Conservation (phyloP, 768 basidiomycete species). For the Lyophyllum semitale region DNA sequence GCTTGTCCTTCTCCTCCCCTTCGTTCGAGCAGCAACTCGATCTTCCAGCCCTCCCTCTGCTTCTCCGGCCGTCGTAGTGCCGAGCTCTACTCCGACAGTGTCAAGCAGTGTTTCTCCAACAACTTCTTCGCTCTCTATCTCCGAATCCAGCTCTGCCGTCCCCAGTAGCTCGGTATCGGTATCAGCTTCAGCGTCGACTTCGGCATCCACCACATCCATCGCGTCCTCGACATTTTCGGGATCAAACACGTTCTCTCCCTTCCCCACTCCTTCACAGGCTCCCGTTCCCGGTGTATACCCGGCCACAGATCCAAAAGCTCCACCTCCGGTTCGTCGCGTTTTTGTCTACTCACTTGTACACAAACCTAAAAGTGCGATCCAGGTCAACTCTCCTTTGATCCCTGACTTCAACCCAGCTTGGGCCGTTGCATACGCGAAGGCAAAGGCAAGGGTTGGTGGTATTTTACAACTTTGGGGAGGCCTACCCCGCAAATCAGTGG, state of each 20-base stretch:
- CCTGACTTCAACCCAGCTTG: conserved; percentile 33
- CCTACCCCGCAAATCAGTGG: too few relatives aligned
- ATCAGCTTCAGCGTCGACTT: not conserved
- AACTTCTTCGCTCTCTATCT: conserved; percentile 2
- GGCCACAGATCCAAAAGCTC: conserved; percentile 41
- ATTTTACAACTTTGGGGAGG: too few relatives aligned
- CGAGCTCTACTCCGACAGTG: conserved; percentile 1
- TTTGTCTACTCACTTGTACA: not conserved
- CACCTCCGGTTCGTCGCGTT: conserved; percentile 39
- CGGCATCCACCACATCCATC: not conserved
- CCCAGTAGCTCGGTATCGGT: not conserved
- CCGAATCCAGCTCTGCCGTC: not conserved
- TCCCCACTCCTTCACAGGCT: conserved; percentile 50
- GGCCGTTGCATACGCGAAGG: conserved; percentile 45
- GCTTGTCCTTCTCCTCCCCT: conserved; percentile 14
- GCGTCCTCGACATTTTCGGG: conserved; percentile 8
- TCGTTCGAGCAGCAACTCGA: conserved; percentile 9
- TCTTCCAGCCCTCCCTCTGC: not conserved
- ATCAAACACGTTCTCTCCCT: conserved; percentile 45
- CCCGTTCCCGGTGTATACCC: conserved; percentile 50
- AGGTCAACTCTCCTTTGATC: conserved; percentile 12
- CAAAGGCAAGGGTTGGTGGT: conserved; percentile 41
- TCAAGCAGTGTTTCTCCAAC: not conserved
- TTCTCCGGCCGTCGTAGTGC: not conserved
- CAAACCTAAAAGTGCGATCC: not conserved